Percentiles rank a stretch among this genome's conserved stretches.
These are phyloP conservation scores for Populus euphratica DNA, from an alignment of 345 rosid species.

Conservation along the genomic window DNA sequence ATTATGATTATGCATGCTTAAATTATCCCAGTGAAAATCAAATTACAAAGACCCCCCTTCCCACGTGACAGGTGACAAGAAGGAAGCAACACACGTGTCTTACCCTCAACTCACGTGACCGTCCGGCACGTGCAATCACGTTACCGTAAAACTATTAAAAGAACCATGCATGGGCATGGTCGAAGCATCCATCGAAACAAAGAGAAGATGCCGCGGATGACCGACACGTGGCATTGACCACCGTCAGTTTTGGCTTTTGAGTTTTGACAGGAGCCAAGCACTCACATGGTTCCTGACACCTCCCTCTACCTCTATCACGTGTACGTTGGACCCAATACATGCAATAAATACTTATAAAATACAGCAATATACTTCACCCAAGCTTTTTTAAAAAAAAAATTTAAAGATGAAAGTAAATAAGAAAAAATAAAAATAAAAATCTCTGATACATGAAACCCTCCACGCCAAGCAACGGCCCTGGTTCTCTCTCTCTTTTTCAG, in stretches of 20 bases:
- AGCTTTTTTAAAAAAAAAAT: background rate
- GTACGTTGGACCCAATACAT: conserved; percentile 34
- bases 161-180: background rate
- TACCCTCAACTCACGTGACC: conserved; percentile 39
- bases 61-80: conserved; percentile 23
- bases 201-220: background rate
- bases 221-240: conserved; percentile 48
- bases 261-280: conserved; percentile 32
- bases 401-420: background rate
- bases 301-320: conserved; percentile 40
- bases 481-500: conserved; percentile 35
- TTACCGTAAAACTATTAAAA: conserved; percentile 9
- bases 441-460: conserved; percentile 31
- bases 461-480: conserved; percentile 49
- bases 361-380: background rate
- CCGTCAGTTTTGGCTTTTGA: conserved; percentile 42
- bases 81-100: conserved; percentile 17
- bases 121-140: conserved; percentile 42
- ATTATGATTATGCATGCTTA: background rate
- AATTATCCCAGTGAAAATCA: background rate
- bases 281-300: conserved; percentile 58
- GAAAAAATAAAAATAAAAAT: background rate
- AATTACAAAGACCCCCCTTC: background rate
- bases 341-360: conserved; percentile 1
- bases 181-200: conserved; percentile 18